A percentile compares a stretch with the other conserved stretches of the same genome.
These are phyloP conservation scores for Penicillium sp. DNA, from an alignment of 2,329 filamentous ascomycete genomes.

Conservation along the genomic window DNA sequence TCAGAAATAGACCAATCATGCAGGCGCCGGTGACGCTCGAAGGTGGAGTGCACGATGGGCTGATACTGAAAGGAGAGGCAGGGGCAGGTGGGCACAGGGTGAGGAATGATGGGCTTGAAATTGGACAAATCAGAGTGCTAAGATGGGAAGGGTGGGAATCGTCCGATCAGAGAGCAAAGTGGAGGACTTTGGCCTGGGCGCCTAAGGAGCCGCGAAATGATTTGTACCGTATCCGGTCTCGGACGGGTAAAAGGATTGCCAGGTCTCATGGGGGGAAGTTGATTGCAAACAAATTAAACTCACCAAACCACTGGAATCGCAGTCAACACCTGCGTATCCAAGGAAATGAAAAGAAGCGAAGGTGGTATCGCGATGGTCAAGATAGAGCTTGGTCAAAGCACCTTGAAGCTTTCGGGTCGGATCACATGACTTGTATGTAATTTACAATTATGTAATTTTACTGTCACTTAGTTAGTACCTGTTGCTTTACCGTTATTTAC, in stretches of 20 bases:
- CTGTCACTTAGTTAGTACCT: background rate
- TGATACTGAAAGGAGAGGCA: slow-evolving; percentile 24
- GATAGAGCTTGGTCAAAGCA: slow-evolving; percentile 10
- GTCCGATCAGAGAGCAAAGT: slow-evolving; percentile 18
- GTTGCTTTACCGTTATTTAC: background rate
- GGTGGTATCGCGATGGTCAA: slow-evolving; percentile 1
- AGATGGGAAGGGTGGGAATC: slow-evolving; percentile 16
- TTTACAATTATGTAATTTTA: background rate
- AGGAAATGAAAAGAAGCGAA: background rate
- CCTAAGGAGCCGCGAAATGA: slow-evolving; percentile 14
- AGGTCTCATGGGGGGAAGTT: background rate
- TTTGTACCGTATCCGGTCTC: slow-evolving; percentile 16
- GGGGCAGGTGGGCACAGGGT: slow-evolving; percentile 15
- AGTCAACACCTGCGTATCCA: background rate
- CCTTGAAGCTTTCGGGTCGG: background rate
- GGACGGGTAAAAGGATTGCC: slow-evolving; percentile 11
- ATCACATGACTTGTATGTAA: background rate
- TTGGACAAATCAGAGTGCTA: slow-evolving; percentile 18
- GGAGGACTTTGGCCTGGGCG: slow-evolving; percentile 11
- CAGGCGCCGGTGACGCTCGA: slow-evolving; percentile 23
- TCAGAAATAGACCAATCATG: slow-evolving; percentile 29
- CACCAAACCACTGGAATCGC: slow-evolving; percentile 4
- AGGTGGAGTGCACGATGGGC: slow-evolving; percentile 31
- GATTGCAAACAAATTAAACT: background rate
- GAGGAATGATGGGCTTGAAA: slow-evolving; percentile 18